phyloP scores from a whole-genome alignment of 2,329 filamentous ascomycete genomes.

The Paracorniculantispora psalliotae region DNA sequence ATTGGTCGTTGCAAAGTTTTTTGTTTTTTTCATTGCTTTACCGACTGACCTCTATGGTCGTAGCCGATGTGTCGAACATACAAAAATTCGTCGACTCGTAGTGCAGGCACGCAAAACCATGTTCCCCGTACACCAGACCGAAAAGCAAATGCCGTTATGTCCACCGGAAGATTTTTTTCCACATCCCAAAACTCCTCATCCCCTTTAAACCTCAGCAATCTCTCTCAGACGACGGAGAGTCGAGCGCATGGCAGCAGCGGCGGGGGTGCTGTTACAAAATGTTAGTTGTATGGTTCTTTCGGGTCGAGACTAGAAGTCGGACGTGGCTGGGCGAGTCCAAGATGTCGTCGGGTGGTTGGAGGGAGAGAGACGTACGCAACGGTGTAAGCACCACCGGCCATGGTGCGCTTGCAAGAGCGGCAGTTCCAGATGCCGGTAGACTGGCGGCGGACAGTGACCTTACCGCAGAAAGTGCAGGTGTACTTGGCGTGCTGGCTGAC shows the following conservation, averaged over 20 bases:
- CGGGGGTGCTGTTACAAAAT: constrained; percentile 66
- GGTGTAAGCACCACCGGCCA: constrained; percentile 73
- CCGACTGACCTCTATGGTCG: constrained; percentile 36
- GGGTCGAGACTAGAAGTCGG: neutral
- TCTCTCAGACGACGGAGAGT: constrained; percentile 96
- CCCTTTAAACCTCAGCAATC: constrained; percentile 85
- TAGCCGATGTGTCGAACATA: constrained; percentile 36
- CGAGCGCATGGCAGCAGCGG: constrained; percentile 89
- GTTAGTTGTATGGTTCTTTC: no score
- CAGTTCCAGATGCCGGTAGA: constrained; percentile 97
- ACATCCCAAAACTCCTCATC: constrained; percentile 12
- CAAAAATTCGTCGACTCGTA: constrained; percentile 34
- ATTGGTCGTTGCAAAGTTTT: constrained; percentile 15
- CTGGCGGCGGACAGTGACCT: constrained; percentile 86
- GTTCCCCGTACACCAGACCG: constrained; percentile 42
- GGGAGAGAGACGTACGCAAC: constrained; percentile 72
- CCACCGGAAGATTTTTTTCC: constrained; percentile 21
- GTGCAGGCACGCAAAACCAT: constrained; percentile 40
- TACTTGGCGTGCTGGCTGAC: constrained; percentile 97
- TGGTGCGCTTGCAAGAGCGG: constrained; percentile 87
- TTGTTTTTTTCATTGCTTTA: constrained; percentile 35
- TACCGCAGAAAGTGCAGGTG: constrained; percentile 97
- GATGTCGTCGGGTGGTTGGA: neutral
- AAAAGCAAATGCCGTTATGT: constrained; percentile 39
- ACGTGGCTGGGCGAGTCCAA: neutral